Percentiles rank a stretch among this genome's conserved stretches.
phyloP scores from a whole-genome alignment of 2,329 filamentous ascomycete species.

The Neurospora crassa region DNA sequence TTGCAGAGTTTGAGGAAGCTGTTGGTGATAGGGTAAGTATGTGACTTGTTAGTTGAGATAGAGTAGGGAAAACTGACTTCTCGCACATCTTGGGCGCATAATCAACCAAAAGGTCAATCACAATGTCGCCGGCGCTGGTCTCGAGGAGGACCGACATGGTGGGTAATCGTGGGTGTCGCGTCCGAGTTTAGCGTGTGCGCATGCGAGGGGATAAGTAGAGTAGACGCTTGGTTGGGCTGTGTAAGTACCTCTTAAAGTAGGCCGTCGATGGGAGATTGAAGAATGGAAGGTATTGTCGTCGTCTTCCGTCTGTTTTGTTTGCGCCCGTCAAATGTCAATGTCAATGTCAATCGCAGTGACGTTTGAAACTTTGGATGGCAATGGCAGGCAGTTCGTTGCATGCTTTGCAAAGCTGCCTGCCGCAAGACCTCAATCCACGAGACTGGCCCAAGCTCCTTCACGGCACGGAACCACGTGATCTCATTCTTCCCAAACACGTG shows the following conservation, averaged over 20 bases:
- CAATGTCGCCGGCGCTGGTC: conserved; percentile 86
- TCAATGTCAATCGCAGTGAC: background rate
- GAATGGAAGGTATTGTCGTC: background rate
- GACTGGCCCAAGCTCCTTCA: background rate
- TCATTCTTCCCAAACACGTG: background rate
- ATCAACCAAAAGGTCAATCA: conserved; percentile 84
- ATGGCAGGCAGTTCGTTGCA: background rate
- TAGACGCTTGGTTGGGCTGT: background rate
- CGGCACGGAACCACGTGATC: background rate
- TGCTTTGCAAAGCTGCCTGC: background rate
- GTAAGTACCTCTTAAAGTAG: background rate
- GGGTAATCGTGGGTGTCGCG: background rate
- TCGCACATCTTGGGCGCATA: conserved; percentile 87
- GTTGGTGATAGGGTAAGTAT: conserved; percentile 44
- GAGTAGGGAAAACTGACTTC: conserved; percentile 57
- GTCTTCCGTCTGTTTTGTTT: background rate
- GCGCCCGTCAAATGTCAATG: background rate
- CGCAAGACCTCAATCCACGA: background rate
- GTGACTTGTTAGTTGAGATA: conserved; percentile 3
- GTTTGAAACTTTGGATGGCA: background rate
- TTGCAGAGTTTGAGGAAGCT: conserved; percentile 99
- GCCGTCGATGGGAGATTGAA: background rate
- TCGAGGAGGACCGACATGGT: conserved; percentile 88
- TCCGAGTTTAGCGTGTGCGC: background rate
- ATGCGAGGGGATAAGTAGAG: background rate